Evolutionary conservation across 2,329 filamentous ascomycete genomes (phyloP).

Genomic region (Exserohilum rostratum): DNA sequence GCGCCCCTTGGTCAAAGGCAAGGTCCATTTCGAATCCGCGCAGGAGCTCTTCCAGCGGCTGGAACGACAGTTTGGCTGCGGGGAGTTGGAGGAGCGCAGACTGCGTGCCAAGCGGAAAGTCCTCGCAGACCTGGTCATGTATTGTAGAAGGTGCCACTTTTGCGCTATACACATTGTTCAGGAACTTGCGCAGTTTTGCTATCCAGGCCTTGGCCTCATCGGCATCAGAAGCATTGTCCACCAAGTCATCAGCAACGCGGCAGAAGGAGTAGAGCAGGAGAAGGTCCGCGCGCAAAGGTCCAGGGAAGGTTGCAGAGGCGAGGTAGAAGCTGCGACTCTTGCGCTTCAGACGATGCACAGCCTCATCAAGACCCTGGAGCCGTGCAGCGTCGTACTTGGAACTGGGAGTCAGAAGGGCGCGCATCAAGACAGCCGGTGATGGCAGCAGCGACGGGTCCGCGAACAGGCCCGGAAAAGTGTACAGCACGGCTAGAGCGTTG

Average conservation of each 20-base stretch:
- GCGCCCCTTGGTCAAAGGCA: conserved; percentile 55
- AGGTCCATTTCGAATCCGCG: conserved; percentile 74
- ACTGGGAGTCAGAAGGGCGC: conserved; percentile 58
- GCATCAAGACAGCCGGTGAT: conserved; percentile 58
- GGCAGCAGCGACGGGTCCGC: conserved; percentile 57
- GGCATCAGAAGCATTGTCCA: conserved; percentile 66
- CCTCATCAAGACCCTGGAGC: conserved; percentile 64
- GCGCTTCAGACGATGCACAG: conserved; percentile 61
- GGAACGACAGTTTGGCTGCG: conserved; percentile 59
- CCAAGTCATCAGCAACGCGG: conserved; percentile 73
- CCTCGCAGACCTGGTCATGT: conserved; percentile 49
- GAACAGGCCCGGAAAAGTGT: conserved; percentile 67
- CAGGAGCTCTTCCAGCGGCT: conserved; percentile 68
- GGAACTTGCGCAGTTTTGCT: conserved; percentile 61
- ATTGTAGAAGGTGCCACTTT: conserved; percentile 12
- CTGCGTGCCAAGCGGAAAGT: conserved; percentile 60
- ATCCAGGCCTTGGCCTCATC: conserved; percentile 65
- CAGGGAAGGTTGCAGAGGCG: conserved; percentile 71
- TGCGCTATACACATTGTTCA: conserved; percentile 59
- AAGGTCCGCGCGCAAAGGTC: conserved; percentile 70
- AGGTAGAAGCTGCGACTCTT: conserved; percentile 79
- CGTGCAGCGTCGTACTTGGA: conserved; percentile 63
- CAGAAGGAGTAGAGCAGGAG: conserved; percentile 76
- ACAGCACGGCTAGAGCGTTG: conserved; percentile 68
- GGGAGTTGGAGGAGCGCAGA: conserved; percentile 67